Base-by-base conservation (phyloP, 306 rosid species). In the Begonia loranthoides region DNA sequence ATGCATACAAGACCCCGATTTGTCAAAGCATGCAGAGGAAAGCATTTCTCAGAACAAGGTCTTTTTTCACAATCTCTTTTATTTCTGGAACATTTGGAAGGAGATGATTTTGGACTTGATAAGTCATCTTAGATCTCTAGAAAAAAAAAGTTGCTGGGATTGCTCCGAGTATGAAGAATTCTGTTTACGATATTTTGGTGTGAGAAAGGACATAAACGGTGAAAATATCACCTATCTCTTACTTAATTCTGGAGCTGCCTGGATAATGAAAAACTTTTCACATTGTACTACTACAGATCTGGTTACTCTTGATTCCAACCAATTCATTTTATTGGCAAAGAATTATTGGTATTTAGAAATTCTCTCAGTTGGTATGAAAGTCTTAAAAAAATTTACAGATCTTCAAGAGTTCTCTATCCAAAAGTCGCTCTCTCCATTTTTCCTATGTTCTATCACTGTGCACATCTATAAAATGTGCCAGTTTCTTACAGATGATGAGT, bases 11-110 rank as follows among this genome's bases (percentile, higher is more conserved):
- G 49, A 48, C 28, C 21, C 39, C 41, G 73, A 71, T 66, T 33
- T 57, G 13, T 28, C 36, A 41, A 57, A 62, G 58, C 52, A 63
- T 17, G 45, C 64, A 0, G 81, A 71, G 40, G 56, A 49, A 12
- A 16, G 28, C 50, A 57, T 73, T 21, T 64, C 70, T 6, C 39
- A 22, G 24, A 71, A 71, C 58, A 71, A 55, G 65, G 61, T 67
- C 19, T 82, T 89, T 11, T 58, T 69, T 38, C 82, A 75, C 33
- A 66, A 82, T 4, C 63, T 82, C 34, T 60, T 73, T 53, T 68
- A 69, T 71, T 79, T 73, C 58, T 87, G 94, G 96, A 76, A 69
- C 33, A 57, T 73, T 50, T 87, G 94, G 89, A 79, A 68, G 68
- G 78, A 77, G 38, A 73, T 69, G 40, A 66, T 82, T 19, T 50